A percentile compares a stretch with the other conserved stretches of the same genome.
Conservation (phyloP, 495 filamentous ascomycete genomes). For the Podospora bellae-mahoneyi region DNA sequence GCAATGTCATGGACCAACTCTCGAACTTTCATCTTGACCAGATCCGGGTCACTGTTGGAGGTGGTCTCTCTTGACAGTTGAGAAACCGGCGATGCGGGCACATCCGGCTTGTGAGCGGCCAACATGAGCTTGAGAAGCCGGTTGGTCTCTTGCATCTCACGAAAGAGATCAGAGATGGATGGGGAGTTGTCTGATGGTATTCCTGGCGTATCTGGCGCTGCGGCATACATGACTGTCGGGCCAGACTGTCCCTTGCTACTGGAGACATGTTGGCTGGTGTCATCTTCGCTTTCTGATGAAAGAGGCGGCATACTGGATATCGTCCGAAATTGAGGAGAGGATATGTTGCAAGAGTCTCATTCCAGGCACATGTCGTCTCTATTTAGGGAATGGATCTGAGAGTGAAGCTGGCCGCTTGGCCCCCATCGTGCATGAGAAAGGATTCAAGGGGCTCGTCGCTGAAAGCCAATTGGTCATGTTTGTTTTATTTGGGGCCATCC, state of each 20-base stretch:
- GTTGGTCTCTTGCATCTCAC: conserved; percentile 19
- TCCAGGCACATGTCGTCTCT: not conserved
- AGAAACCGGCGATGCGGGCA: not conserved
- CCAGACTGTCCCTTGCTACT: not conserved
- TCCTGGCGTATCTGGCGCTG: not conserved
- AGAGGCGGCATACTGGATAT: not conserved
- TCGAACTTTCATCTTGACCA: not conserved
- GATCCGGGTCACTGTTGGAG: not conserved
- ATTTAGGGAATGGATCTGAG: not conserved
- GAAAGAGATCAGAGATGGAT: conserved; percentile 12
- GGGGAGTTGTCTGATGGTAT: not conserved
- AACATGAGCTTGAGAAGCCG: conserved; percentile 10
- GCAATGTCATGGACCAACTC: conserved; percentile 8
- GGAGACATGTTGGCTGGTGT: not conserved
- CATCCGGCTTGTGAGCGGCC: not conserved
- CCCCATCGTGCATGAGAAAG: not conserved
- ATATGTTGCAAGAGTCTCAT: not conserved
- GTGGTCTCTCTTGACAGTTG: not conserved
- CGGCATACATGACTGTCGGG: not conserved
- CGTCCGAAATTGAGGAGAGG: no score
- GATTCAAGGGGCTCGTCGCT: not conserved
- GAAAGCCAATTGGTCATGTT: not conserved
- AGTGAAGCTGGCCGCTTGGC: not conserved
- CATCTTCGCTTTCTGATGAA: not conserved
- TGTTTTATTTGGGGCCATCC: no score